A percentile compares a stretch with the other conserved stretches of the same genome.
phyloP scores from a whole-genome alignment of 768 basidiomycete genomes.

The Leccinum sublutescens region DNA sequence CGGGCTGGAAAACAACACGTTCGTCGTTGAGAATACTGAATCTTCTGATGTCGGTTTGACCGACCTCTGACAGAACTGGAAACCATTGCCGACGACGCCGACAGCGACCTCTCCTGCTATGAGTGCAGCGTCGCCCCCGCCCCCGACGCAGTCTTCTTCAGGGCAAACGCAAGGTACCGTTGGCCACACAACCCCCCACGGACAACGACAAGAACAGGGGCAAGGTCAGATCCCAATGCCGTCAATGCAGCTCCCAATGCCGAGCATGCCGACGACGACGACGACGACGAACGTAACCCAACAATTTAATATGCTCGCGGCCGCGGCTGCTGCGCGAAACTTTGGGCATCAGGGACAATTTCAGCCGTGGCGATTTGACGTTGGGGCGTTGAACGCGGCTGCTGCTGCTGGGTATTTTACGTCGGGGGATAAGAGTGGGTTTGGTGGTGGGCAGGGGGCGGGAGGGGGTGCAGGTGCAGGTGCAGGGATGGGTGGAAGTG shows the following conservation, averaged over 20 bases:
- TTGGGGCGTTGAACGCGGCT: conserved; percentile 13
- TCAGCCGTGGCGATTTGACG: conserved; percentile 21
- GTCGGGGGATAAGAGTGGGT: conserved; percentile 14
- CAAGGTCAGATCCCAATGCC: neutral
- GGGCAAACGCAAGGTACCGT: neutral
- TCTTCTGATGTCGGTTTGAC: neutral
- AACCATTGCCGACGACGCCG: conserved; percentile 41
- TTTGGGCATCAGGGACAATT: conserved; percentile 24
- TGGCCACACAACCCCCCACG: neutral
- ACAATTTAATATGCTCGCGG: conserved; percentile 30
- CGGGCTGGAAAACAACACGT: conserved; percentile 75
- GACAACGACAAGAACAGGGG: neutral
- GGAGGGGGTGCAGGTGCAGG: neutral
- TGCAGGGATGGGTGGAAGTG: neutral
- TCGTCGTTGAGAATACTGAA: conserved; percentile 24
- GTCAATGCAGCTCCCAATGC: neutral
- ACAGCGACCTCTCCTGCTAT: conserved; percentile 2
- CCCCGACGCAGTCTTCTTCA: conserved; percentile 4
- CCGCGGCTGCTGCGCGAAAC: conserved; percentile 23
- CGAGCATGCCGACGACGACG: neutral
- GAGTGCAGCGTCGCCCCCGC: neutral
- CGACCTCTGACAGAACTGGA: conserved; percentile 45
- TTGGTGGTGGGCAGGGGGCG: conserved; percentile 12
- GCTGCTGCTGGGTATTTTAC: conserved; percentile 19
- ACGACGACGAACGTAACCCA: conserved; percentile 14